Evolutionary conservation across 202 grass and related monocot species (phyloP), one percentile per base, ranked within the genome.

Genomic region (Carex sylvatica): DNA sequence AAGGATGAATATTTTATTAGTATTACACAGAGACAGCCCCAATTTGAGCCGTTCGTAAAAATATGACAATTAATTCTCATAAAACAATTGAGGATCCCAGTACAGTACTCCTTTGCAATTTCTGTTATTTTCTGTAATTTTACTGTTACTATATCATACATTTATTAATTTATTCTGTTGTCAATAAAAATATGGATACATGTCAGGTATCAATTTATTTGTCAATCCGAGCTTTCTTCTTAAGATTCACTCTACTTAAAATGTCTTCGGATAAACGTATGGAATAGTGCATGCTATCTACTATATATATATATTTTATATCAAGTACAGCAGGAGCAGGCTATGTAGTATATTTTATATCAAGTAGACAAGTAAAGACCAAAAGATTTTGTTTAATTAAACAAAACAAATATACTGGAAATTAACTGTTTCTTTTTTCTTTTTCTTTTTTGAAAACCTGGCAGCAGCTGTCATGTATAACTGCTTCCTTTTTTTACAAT

Each of bases 311-410:
- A 44, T 44, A 44, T 22, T 44, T 35, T 24, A n/a, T 70, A 9
- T 70, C 18, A 42, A 70, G 11, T 74, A 53, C 31, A 33, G 3
- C 2, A 3, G 3, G 2, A 33, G 31, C 36, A 38, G 36, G 36
- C 36, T 38, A 38, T 38, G 20, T 73, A 73, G 16, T 36, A 42
- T 44, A 44, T 22, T 22, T 35, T 26, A n/a, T 70, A 9, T 70
- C 8, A 42, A 70, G 12, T 74, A 53, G 9, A 9, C 3, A 70
- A 26, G 22, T 74, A 65, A 33, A 15, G 11, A 14, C 70, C 46
- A 74, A 74, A 51, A 74, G 15, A 71, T 71, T 47, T 71, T 3
- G 11, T 44, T 70, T 70, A 70, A 70, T 22, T 70, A 44, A 44
- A 70, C 42, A 44, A 44, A 20, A 70, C 22, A 47, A 10, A 71